phyloP scores from a whole-genome alignment of 208 protist genomes.

The Trypanosoma boissoni region DNA sequence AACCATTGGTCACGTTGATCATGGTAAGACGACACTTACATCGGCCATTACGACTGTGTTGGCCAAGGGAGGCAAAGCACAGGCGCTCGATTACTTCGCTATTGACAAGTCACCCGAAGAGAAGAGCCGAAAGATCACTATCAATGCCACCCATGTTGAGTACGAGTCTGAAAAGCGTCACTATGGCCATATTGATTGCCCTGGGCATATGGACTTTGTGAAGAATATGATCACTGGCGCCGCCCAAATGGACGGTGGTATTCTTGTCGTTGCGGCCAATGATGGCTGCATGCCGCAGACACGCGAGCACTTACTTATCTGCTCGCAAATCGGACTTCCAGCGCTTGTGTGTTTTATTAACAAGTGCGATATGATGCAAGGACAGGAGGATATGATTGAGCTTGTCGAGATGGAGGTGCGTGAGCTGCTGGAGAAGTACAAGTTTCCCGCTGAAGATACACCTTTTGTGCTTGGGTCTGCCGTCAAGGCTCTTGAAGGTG shows the following conservation, averaged over 20 bases:
- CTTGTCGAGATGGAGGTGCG: slow-evolving; percentile 97
- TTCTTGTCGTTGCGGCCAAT: slow-evolving; percentile 91
- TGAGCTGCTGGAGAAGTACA: slow-evolving; percentile 93
- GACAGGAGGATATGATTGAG: slow-evolving; percentile 93
- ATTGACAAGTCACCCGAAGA: slow-evolving; percentile 99
- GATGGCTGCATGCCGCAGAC: slow-evolving; percentile 99
- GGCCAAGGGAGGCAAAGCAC: slow-evolving; percentile 76
- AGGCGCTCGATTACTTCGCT: slow-evolving; percentile 95
- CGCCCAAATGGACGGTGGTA: slow-evolving; percentile 95
- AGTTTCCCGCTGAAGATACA: slow-evolving; percentile 92
- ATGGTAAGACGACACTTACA: slow-evolving; percentile 99
- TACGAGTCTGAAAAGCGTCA: slow-evolving; percentile 98
- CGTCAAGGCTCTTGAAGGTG: slow-evolving; percentile 95
- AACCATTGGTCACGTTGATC: slow-evolving; percentile 99
- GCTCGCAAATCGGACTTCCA: slow-evolving; percentile 96
- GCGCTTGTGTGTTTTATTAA: slow-evolving; percentile 98
- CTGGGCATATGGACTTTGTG: slow-evolving; percentile 99
- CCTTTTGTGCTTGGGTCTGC: slow-evolving; percentile 94
- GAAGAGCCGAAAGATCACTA: slow-evolving; percentile 99
- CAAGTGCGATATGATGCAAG: slow-evolving; percentile 95
- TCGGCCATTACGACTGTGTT: slow-evolving; percentile 97
- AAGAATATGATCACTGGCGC: slow-evolving; percentile 99
- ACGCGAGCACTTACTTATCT: slow-evolving; percentile 98
- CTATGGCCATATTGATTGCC: slow-evolving; percentile 99
- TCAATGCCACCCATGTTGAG: slow-evolving; percentile 97